Percentiles rank a stretch among this genome's conserved stretches.
phyloP scores from a whole-genome alignment of 2,329 filamentous ascomycete species.

The Penicillium oxalicum region DNA sequence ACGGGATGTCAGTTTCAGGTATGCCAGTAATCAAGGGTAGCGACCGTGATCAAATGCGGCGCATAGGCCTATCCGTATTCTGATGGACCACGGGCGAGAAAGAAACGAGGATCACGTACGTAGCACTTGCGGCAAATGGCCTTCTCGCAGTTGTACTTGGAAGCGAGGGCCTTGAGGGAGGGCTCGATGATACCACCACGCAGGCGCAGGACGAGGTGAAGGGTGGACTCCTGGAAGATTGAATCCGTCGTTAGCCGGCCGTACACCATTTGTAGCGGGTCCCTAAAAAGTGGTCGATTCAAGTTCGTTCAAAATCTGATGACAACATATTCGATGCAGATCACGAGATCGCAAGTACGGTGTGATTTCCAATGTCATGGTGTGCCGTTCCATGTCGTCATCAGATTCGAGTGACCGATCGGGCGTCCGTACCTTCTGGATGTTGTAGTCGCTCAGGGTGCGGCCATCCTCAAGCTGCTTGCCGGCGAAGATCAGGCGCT shows the following conservation, averaged over 20 bases:
- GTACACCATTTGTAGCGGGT: too few species aligned
- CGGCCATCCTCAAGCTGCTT: conserved; percentile 99
- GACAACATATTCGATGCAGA: too few species aligned
- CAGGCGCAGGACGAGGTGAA: conserved; percentile 96
- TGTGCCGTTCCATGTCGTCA: conserved; percentile 5
- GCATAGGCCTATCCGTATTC: too few species aligned
- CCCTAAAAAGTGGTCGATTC: too few species aligned
- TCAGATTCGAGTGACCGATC: conserved; percentile 3
- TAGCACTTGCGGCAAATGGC: conserved; percentile 99
- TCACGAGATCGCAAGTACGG: background rate
- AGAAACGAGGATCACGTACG: conserved; percentile 52
- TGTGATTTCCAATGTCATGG: conserved; percentile 1
- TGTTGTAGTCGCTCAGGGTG: conserved; percentile 97
- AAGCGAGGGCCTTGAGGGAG: conserved; percentile 94
- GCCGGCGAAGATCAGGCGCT: conserved; percentile 97
- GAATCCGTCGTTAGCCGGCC: conserved; percentile 28
- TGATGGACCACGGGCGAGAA: background rate
- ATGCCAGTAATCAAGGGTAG: too few species aligned
- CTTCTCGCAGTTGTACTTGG: conserved; percentile 99
- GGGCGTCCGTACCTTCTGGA: conserved; percentile 74
- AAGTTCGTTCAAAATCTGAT: too few species aligned
- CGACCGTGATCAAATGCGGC: too few species aligned
- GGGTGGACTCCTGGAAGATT: conserved; percentile 75
- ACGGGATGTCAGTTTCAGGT: conserved; percentile 2
- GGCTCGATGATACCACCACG: conserved; percentile 99